Evolutionary conservation across 2,329 filamentous ascomycete genomes (phyloP), one percentile per base, ranked within the genome.

Genomic region (Epichloe coenophiala): DNA sequence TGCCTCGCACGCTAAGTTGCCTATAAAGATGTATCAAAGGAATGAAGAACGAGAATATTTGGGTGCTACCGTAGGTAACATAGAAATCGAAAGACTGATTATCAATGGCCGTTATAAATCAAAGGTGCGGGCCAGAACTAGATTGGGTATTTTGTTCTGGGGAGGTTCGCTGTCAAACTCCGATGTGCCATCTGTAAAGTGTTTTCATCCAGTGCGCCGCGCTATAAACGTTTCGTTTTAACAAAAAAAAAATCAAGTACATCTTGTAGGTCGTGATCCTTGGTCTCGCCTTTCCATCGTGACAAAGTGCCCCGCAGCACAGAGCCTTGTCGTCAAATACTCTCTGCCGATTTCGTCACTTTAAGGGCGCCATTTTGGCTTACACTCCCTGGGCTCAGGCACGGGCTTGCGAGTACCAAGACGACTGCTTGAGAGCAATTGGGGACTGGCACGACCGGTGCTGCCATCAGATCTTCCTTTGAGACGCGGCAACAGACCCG

Each of bases 401-500:
- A 61, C 68, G 46, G 65, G 63, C 57, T 66, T 68, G 40, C 67
- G 65, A 65, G 74, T 71, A 12, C 69, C 69, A 36, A 60, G 63
- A n/a, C 72, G 66, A 5, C 74, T 70, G 4, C 71, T 69, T 0
- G 71, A 46, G 27, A 31, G 3, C 23, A 73, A 66, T 49, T 74
- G 71, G 4, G 76, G 75, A 48, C 71, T 77, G 39, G 70, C 67
- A 17, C 74, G 67, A 5, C 76, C 76, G 13, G 65, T 66, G 17
- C 66, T 59, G 27, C 62, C 62, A 6, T 64, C 61, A 19, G 60
- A 57, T 41, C 57, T 65, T 3, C 60, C 57, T 27, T 61, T 71
- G 0, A 73, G 68, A 50, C 74, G 68, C 17, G 79, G 77, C 21
- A 83, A 64, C 51, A 82, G 59, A 57, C 78, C 81, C 4, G 64